These are phyloP conservation scores for Acrodontium crateriforme DNA, from an alignment of 2,329 filamentous ascomycete species.

Conservation along the genomic window DNA sequence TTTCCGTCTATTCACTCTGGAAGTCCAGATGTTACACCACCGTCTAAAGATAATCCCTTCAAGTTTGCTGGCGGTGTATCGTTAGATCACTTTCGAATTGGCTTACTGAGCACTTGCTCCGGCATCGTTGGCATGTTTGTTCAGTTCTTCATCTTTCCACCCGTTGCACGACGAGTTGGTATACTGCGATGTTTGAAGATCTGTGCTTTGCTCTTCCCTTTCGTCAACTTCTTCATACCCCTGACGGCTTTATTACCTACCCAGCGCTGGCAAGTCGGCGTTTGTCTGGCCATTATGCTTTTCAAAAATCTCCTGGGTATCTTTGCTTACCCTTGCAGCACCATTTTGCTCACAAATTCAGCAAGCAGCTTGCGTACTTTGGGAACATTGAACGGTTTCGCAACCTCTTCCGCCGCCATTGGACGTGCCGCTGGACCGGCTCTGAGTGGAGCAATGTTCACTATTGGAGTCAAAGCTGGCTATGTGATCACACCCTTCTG, in stretches of 20 bases:
- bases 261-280: conserved; percentile 39
- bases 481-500: conserved; percentile 75
- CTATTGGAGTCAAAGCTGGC: conserved; percentile 58
- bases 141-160: conserved; percentile 78
- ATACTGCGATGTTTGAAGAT: conserved; percentile 58
- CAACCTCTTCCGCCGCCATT: conserved; percentile 67
- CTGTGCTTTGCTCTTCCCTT: conserved; percentile 54
- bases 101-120: conserved; percentile 72
- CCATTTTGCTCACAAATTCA: conserved; percentile 82
- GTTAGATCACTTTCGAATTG: conserved; percentile 57
- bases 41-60: conserved; percentile 50
- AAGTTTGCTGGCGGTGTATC: conserved; percentile 76
- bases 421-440: conserved; percentile 71
- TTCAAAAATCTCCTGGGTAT: conserved; percentile 64
- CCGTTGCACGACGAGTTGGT: conserved; percentile 57
- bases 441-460: conserved; percentile 57
- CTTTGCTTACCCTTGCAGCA: conserved; percentile 77
- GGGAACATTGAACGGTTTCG: conserved; percentile 82
- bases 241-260: conserved; percentile 55
- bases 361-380: conserved; percentile 61
- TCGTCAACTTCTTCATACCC: conserved; percentile 69
- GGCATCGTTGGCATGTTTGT: conserved; percentile 65
- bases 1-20: conserved; percentile 36
- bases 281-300: conserved; percentile 53
- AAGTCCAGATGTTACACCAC: conserved; percentile 26